Base-by-base conservation (phyloP, 2,329 filamentous ascomycete species). In the Epichloe sp. region DNA sequence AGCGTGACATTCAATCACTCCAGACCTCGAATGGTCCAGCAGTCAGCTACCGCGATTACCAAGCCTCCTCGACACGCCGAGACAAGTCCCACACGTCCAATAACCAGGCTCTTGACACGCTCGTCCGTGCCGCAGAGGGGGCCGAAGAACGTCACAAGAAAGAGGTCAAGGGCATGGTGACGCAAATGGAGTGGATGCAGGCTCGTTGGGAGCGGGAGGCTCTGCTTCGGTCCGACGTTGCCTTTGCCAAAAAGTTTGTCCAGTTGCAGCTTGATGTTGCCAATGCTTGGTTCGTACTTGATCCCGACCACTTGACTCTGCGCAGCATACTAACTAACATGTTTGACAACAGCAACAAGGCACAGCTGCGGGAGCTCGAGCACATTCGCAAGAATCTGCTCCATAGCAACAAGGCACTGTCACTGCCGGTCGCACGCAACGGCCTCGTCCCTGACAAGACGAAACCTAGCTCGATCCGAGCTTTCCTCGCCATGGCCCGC, bases 121-220 rank as follows among this genome's bases (percentile, higher is more conserved):
- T 79, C 15, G 75, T 80, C 54, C 74, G 76, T 3, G 76, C 75
- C 1, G 74, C 76, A 36, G 74, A 79, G 58, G 73, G 77, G 47
- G 81, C 84, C 44, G 82, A 88, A 60, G 80, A 79, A 57, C 74
- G 78, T 44, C 87, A 93, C 65, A 72, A 76, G 60, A 83, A 82
- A 65, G 87, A 94, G 69, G 72, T 96, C 49, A 80, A 83, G 58
- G 91, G 91, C 17, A 76, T 97, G 63, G 79, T 81, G 49, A 86
- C 93, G 70, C 90, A 97, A 69, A 91, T 97, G 64, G 80, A 89
- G 61, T 97, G 87, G 82, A 80, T 97, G 65, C 82, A 89, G 60
- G 87, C 88, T 2, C 81, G 85, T 49, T 86, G 86, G 71, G 77
- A 80, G 63, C 79, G 93, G 35, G 91, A 96, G 68, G 81, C 87